Percentiles rank a stretch among this genome's conserved stretches.
phyloP scores from a whole-genome alignment of 805 yeast species.

The Monosporozyma yasuniensis region DNA sequence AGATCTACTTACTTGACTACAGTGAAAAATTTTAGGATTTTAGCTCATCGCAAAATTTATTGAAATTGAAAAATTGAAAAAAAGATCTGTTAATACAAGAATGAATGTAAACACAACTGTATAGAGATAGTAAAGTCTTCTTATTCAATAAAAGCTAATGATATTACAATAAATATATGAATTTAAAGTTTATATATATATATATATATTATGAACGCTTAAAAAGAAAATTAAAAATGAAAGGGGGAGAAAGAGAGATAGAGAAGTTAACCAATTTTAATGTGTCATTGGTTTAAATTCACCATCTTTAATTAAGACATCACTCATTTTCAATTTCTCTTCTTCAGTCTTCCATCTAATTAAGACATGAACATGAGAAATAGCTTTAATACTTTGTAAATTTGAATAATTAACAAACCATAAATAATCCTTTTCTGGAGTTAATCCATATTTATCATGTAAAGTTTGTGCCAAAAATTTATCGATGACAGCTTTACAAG shows the following conservation, averaged over 20 bases:
- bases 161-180: background rate
- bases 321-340: background rate
- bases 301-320: constrained; percentile 5
- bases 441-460: constrained; percentile 24
- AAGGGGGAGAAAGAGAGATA: too few species aligned
- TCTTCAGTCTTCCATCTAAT: constrained; percentile 25
- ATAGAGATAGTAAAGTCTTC: too few species aligned
- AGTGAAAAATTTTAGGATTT: background rate
- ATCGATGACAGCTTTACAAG: constrained; percentile 39
- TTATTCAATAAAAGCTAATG: too few species aligned
- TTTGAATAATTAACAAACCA: constrained; percentile 73
- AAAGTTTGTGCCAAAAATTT: constrained; percentile 41
- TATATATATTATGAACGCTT: too few species aligned
- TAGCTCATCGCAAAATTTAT: constrained; percentile 1
- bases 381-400: constrained; percentile 55
- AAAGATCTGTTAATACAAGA: too few species aligned
- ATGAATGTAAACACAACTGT: too few species aligned
- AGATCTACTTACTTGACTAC: too few species aligned
- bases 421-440: constrained; percentile 30
- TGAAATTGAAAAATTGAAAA: background rate
- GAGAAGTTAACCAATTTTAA: background rate
- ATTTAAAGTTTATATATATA: too few species aligned
- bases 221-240: background rate
- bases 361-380: constrained; percentile 66
- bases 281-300: constrained; percentile 3